Conservation (phyloP, 2,329 filamentous ascomycete species). For the Thielaviopsis populi region DNA sequence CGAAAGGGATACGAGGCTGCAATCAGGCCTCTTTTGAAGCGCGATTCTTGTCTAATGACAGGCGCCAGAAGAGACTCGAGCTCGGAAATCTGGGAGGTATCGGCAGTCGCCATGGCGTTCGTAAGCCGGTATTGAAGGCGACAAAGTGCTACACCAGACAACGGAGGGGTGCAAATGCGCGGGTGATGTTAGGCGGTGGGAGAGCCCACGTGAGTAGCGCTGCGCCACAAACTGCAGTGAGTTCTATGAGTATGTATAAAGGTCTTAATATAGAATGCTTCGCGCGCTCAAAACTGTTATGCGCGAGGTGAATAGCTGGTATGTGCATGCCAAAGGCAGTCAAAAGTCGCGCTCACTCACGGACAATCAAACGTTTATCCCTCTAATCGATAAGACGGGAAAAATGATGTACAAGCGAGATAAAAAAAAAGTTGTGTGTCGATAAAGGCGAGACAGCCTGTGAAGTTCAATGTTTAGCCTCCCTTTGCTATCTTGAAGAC, state of each 20-base stretch:
- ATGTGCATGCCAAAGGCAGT: not conserved
- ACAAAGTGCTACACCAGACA: not conserved
- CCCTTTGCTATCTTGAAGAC: not conserved
- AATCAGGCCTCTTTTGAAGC: constrained; percentile 25
- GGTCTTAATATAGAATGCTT: not conserved
- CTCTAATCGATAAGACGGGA: too few relatives aligned
- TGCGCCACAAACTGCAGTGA: not conserved
- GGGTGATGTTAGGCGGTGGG: not conserved
- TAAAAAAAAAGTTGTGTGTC: not conserved
- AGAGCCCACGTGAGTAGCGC: not conserved
- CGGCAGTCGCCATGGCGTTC: not conserved
- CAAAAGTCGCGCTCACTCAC: too few relatives aligned
- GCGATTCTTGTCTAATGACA: not conserved
- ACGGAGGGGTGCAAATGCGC: not conserved
- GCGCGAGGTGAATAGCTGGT: not conserved
- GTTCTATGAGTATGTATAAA: not conserved
- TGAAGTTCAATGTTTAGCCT: not conserved
- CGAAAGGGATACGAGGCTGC: constrained; percentile 44
- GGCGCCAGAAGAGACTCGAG: constrained; percentile 7
- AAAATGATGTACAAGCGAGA: too few relatives aligned
- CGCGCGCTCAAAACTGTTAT: not conserved
- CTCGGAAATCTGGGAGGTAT: not conserved
- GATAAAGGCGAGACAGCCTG: not conserved
- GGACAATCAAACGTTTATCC: too few relatives aligned
- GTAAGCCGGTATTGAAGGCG: not conserved